These are phyloP conservation scores for Barnettozyma sucrosica DNA, from an alignment of 805 yeast genomes.

Conservation along the genomic window DNA sequence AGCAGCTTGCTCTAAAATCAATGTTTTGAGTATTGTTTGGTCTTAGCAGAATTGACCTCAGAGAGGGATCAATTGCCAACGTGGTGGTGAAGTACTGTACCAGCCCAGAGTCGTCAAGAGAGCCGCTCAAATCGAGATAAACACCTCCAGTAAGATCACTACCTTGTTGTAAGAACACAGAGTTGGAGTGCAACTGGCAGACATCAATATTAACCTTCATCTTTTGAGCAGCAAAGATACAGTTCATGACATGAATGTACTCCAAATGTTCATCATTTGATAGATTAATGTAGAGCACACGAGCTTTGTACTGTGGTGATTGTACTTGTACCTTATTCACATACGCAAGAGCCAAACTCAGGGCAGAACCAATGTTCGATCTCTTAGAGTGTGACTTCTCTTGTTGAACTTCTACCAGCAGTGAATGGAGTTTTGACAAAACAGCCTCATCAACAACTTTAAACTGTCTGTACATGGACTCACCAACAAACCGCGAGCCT, in stretches of 20 bases:
- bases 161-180: slow-evolving; percentile 91
- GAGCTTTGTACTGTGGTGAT: slow-evolving; percentile 50
- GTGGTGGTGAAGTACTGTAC: slow-evolving; percentile 81
- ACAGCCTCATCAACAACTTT: slow-evolving; percentile 72
- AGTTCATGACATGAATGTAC: slow-evolving; percentile 90
- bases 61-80: slow-evolving; percentile 77
- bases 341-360: slow-evolving; percentile 76
- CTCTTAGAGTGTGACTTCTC: slow-evolving; percentile 29
- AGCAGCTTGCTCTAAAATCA: slow-evolving; percentile 93
- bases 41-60: slow-evolving; percentile 67
- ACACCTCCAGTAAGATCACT: slow-evolving; percentile 92
- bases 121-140: slow-evolving; percentile 61
- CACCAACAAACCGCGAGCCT: slow-evolving; percentile 32
- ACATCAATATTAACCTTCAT: slow-evolving; percentile 86
- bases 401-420: slow-evolving; percentile 10
- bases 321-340: slow-evolving; percentile 50
- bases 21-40: slow-evolving; percentile 75
- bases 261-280: slow-evolving; percentile 72
- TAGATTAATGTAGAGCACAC: slow-evolving; percentile 57
- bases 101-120: slow-evolving; percentile 49
- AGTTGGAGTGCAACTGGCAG: slow-evolving; percentile 66
- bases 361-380: slow-evolving; percentile 63
- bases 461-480: slow-evolving; percentile 82
- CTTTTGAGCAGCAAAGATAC: slow-evolving; percentile 93
- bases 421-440: slow-evolving; percentile 45